Evolutionary conservation across 2,329 filamentous ascomycete species (phyloP).

Genomic region (Apiospora hydei): DNA sequence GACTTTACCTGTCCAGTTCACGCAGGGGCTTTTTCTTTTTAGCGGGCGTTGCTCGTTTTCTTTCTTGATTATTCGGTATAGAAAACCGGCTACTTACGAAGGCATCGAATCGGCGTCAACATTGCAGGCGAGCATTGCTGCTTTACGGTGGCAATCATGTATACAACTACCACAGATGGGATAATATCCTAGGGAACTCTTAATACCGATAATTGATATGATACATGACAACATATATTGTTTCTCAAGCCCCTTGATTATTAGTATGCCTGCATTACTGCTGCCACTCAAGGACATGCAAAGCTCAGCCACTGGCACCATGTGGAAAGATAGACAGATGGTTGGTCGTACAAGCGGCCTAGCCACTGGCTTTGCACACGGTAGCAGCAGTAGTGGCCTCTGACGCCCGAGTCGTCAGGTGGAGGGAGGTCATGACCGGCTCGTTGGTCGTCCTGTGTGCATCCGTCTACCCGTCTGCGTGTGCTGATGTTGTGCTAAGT

Average conservation of each 20-base stretch:
- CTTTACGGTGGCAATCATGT: constrained; percentile 12
- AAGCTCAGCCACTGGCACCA: background rate
- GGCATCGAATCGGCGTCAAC: constrained; percentile 20
- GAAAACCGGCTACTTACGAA: constrained; percentile 8
- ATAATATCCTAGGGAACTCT: background rate
- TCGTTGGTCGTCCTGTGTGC: constrained; percentile 9
- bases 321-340: background rate
- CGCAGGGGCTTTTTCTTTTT: background rate
- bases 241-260: background rate
- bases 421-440: background rate
- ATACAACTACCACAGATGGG: background rate
- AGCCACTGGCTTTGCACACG: background rate
- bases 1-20: background rate
- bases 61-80: constrained; percentile 7
- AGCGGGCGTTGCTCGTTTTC: constrained; percentile 16
- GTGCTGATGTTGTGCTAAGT: constrained; percentile 5
- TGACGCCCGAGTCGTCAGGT: background rate
- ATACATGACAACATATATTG: background rate
- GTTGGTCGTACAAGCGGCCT: background rate
- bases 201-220: constrained; percentile 7
- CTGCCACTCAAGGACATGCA: too few species aligned
- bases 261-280: background rate
- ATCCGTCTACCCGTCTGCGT: constrained; percentile 12
- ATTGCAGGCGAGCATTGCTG: background rate
- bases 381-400: background rate